Evolutionary conservation across 345 rosid species (phyloP), one percentile per base, ranked within the genome.

Genomic region (Kandelia obovata): DNA sequence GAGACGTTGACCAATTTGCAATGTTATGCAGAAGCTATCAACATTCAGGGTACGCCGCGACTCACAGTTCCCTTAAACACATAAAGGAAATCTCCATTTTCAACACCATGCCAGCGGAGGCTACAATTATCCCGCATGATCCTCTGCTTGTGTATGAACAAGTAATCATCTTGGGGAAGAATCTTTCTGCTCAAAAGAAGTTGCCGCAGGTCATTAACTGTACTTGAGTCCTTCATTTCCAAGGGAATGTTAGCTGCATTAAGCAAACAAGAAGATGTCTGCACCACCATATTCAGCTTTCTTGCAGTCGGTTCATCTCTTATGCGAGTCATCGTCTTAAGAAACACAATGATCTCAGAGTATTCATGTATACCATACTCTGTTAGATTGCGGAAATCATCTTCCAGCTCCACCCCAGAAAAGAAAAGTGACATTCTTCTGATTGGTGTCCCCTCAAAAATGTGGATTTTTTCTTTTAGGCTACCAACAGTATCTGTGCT

Each of bases 131-230:
- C 88, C 21, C 87, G 77, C 96, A 92, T 91, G 60, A 91, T 86
- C 81, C 96, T 69, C 71, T 88, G 97, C 75, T 85, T 92, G 73
- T 92, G 96, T 27, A 95, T 86, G 71, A 89, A 92, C 74, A 92
- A 73, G 58, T 92, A 95, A 56, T 90, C 93, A 30, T 90, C 96
- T 47, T 27, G 68, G 1, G 96, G 96, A 55, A 92, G 78, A 52
- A 78, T 81, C 67, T 84, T 80, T 26, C 74, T 59, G 65, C 71
- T 74, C 81, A 87, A 66, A 43, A 95, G 72, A 65, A 75, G 62
- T 64, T 81, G 77, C 77, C 77, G 84, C 84, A 88, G 35, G 5
- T 88, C 96, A 9, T 71, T 75, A n/a, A 88, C 83, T 0, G 91
- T 87, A 7, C 84, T 74, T 3, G 88, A 78, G 27, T 88, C 97